Percentiles rank a stretch among this genome's conserved stretches.
Evolutionary conservation across 225 moss, liverwort and hornwort genomes (phyloP).

Genomic region (Climacium dendroides): DNA sequence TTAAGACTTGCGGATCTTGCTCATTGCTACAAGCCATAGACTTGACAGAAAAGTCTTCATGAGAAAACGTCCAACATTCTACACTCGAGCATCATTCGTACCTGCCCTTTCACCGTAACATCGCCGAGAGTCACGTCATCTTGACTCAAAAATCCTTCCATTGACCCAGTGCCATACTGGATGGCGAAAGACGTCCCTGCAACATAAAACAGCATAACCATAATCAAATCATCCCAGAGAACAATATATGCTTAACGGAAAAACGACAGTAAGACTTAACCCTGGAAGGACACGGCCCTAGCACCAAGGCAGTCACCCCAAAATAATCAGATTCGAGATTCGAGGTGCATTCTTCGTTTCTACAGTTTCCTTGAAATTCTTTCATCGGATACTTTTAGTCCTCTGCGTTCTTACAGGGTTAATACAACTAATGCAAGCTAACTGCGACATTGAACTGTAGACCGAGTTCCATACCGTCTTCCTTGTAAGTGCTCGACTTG

Average conservation of each 20-base stretch:
- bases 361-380: not conserved
- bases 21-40: not conserved
- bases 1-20: not conserved
- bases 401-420: not conserved
- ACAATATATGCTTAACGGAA: not conserved
- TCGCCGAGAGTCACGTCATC: constrained; percentile 64
- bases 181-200: constrained; percentile 76
- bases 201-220: not conserved
- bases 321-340: not conserved
- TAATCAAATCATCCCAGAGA: not conserved
- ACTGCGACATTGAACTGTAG: not conserved
- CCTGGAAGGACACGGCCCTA: not conserved
- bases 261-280: not conserved
- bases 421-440: not conserved
- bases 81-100: not conserved
- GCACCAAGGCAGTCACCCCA: not conserved
- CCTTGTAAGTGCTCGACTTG: constrained; percentile 70
- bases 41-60: not conserved
- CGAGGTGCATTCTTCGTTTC: not conserved
- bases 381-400: no score
- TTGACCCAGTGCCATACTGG: constrained; percentile 70
- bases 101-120: constrained; percentile 63
- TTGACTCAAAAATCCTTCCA: constrained; percentile 79
- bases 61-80: not conserved
- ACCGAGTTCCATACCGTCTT: constrained; percentile 48